Conservation (phyloP, 306 rosid genomes). For the Lotus japonicus region DNA sequence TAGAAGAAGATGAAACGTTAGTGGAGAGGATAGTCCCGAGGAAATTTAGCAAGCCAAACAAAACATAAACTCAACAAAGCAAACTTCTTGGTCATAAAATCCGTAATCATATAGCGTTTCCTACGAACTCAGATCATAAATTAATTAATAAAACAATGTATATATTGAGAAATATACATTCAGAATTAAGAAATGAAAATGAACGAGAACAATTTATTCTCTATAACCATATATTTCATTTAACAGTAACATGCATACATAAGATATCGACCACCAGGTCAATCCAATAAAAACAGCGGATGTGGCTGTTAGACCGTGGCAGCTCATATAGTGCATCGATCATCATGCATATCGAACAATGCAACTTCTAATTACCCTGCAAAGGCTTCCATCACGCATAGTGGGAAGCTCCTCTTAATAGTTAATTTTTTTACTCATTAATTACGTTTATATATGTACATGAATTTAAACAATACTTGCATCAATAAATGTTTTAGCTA, state of each 20-base stretch:
- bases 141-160: too few species aligned
- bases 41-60: too few species aligned
- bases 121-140: too few species aligned
- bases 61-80: too few species aligned
- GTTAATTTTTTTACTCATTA: constrained; percentile 37
- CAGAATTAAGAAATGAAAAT: background rate
- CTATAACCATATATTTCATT: constrained; percentile 10
- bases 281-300: constrained; percentile 36
- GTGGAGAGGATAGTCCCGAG: too few species aligned
- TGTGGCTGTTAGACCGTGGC: constrained; percentile 32
- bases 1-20: too few species aligned
- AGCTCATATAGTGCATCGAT: background rate
- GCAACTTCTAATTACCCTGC: too few species aligned
- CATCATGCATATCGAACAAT: too few species aligned
- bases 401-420: constrained; percentile 19
- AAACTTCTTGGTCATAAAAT: too few species aligned
- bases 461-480: constrained; percentile 27
- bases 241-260: constrained; percentile 23
- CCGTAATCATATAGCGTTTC: too few species aligned
- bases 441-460: constrained; percentile 57
- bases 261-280: constrained; percentile 28
- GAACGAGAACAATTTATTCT: background rate
- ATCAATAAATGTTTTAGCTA: constrained; percentile 10
- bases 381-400: too few species aligned
- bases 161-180: background rate